Base-by-base conservation (phyloP, 2,329 filamentous ascomycete genomes). In the Aureobasidium sp. region DNA sequence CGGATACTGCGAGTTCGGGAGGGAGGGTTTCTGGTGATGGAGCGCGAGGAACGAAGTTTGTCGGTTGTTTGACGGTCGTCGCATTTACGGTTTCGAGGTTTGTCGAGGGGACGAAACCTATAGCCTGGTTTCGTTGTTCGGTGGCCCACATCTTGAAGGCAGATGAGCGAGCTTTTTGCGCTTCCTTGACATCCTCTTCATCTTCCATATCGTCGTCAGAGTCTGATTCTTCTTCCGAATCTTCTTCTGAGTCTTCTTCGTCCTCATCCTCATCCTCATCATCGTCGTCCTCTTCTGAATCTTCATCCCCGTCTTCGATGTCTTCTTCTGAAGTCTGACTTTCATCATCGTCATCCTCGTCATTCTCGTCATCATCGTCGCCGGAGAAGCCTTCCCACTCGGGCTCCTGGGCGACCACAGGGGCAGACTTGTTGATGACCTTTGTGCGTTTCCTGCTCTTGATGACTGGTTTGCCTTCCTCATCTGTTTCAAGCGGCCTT, bases 131-230 rank as follows among this genome's bases (percentile, higher is more conserved):
- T 62, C 92, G 84, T 74, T 94, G 88, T 68, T 90, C 85, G 34
- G 87, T 86, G 25, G 94, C 94, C 94, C 94, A 99, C 2, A 88
- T 83, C 73, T 97, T 97, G 80, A 99, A 99, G 0, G 90, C 91
- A 2, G 85, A 87, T 45, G 80, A 75, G 27, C 78, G 73, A 62
- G 76, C 76, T 65, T 75, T 78, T 54, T 73, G 73, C 34, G 69
- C 70, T 15, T 71, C 70, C 55, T 63, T 66, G 30, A 44, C 48
- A 4, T 29, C 55, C 7, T 73, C 72, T 13, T 68, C 68, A 11
- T 71, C 69, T 15, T 72, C 67, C 6, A 67, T 69, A 13, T 71
- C 69, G 5, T 69, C 68, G 10, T 72, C 59, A 8, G 67, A 65
- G n/a, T 62, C 65, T 37, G 69, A 67, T 13, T 69, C 68, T n/a